Conservation (phyloP, 2,329 filamentous ascomycete species). For the Botrytis porri region DNA sequence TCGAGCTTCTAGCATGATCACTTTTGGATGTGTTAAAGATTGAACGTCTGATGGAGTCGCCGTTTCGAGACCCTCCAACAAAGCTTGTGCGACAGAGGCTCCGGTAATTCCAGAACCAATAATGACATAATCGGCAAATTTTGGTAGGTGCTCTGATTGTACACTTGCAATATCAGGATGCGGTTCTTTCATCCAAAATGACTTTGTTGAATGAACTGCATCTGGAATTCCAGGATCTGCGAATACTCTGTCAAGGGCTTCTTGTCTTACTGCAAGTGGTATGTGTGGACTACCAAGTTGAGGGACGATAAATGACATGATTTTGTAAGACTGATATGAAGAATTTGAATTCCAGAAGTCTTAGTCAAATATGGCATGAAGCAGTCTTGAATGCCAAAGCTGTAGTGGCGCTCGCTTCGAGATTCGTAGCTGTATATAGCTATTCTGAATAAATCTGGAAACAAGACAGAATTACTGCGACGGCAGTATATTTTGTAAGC, state of each 20-base stretch:
- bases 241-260: conserved; percentile 10
- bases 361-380: not conserved
- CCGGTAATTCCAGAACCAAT: conserved; percentile 28
- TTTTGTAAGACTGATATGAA: not conserved
- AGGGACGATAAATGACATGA: not conserved
- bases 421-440: not conserved
- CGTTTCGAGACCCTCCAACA: conserved; percentile 27
- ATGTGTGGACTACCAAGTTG: conserved; percentile 8
- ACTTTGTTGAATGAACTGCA: not conserved
- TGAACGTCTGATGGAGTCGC: conserved; percentile 19
- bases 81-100: conserved; percentile 24
- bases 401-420: not conserved
- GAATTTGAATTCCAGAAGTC: not conserved
- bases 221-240: conserved; percentile 12
- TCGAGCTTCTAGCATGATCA: conserved; percentile 71
- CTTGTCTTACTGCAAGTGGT: not conserved
- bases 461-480: not conserved
- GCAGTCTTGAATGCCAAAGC: not conserved
- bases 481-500: not conserved
- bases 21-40: conserved; percentile 48
- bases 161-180: not conserved
- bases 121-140: conserved; percentile 23
- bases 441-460: not conserved
- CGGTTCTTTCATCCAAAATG: conserved; percentile 15
- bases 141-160: conserved; percentile 6